A percentile compares a stretch with the other conserved stretches of the same genome.
phyloP scores from a whole-genome alignment of 2,329 filamentous ascomycete species.

The Apiospora hydei region DNA sequence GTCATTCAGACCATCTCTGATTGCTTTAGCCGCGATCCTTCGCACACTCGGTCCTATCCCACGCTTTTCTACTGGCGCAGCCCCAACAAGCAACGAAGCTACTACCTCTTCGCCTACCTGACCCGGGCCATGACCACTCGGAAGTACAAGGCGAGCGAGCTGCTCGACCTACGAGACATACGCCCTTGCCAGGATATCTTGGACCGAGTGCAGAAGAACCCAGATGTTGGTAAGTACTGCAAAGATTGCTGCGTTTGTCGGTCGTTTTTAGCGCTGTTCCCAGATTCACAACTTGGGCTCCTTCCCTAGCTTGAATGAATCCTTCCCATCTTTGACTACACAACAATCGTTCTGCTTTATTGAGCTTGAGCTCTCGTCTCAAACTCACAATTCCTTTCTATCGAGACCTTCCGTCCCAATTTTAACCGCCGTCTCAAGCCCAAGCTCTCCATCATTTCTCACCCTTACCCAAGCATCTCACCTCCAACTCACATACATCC shows the following conservation, averaged over 20 bases:
- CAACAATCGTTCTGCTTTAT: not conserved
- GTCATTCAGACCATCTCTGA: constrained; percentile 41
- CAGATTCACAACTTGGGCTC: not conserved
- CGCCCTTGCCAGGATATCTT: constrained; percentile 28
- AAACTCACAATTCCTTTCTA: not conserved
- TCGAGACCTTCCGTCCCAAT: not conserved
- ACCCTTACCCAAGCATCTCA: not conserved
- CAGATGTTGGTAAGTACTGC: constrained; percentile 49
- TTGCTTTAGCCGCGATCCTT: constrained; percentile 31
- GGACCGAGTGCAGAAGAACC: constrained; percentile 39
- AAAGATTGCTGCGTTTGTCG: not conserved
- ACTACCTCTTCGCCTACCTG: constrained; percentile 51
- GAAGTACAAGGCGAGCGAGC: constrained; percentile 53
- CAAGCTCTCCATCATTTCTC: not conserved
- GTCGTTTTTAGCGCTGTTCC: not conserved
- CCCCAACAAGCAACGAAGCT: constrained; percentile 44
- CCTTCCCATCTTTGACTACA: not conserved
- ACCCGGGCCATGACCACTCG: constrained; percentile 50
- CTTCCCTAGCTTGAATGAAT: not conserved
- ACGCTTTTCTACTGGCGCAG: constrained; percentile 50
- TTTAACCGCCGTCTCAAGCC: not conserved
- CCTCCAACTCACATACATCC: not conserved
- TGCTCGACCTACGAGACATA: constrained; percentile 49
- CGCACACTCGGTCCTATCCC: constrained; percentile 38
- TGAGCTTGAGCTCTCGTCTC: not conserved